Conservation (phyloP, 1,284 basidiomycete species). For the Somion occarium region DNA sequence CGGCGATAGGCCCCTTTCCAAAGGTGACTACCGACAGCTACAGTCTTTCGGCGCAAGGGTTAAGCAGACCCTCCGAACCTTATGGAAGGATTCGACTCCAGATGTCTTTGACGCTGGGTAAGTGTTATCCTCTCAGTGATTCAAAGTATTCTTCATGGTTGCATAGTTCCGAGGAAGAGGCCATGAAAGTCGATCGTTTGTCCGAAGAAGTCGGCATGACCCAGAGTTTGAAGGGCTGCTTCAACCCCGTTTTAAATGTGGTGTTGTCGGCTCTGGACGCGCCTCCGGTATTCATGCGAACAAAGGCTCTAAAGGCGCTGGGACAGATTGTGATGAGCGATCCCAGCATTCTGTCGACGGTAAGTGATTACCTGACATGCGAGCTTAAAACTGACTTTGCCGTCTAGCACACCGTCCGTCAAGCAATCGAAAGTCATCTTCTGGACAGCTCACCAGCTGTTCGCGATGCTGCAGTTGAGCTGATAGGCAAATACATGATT, state of each 20-base stretch:
- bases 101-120: conserved; percentile 79
- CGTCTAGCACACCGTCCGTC: conserved; percentile 63
- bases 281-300: conserved; percentile 80
- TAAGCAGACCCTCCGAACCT: conserved; percentile 54
- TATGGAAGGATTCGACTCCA: conserved; percentile 61
- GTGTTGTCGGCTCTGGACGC: conserved; percentile 77
- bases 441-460: conserved; percentile 90
- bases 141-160: background rate
- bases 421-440: conserved; percentile 84
- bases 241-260: conserved; percentile 75
- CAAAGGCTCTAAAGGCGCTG: conserved; percentile 84
- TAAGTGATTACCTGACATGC: conserved; percentile 23
- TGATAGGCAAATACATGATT: conserved; percentile 94
- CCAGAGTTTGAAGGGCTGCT: conserved; percentile 70
- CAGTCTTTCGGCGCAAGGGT: conserved; percentile 47
- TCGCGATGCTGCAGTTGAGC: conserved; percentile 91
- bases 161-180: conserved; percentile 62
- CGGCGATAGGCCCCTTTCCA: conserved; percentile 19
- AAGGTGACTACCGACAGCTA: conserved; percentile 29
- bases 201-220: conserved; percentile 74
- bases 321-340: conserved; percentile 85
- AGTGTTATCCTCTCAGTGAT: conserved; percentile 15
- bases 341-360: conserved; percentile 73
- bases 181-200: conserved; percentile 56
- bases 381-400: conserved; percentile 2